phyloP scores from a whole-genome alignment of 352 stramenopile species.

The Phytophthora sansomeana region DNA sequence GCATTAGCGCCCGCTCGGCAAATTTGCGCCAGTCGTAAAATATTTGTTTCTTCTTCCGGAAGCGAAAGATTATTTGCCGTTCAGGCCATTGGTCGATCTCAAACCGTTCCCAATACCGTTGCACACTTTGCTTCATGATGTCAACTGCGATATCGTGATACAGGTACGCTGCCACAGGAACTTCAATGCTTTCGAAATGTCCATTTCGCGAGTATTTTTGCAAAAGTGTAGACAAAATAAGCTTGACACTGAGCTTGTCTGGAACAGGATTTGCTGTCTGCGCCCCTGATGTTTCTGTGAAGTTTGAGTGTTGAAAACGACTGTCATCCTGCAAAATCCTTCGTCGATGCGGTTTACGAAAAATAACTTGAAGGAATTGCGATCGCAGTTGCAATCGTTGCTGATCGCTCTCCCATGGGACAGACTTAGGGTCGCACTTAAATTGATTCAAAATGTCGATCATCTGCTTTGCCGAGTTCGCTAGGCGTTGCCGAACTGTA shows the following conservation, averaged over 20 bases:
- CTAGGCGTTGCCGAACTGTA: slow-evolving; percentile 71
- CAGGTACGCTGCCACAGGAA: slow-evolving; percentile 51
- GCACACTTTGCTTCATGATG: slow-evolving; percentile 56
- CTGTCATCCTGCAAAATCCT: slow-evolving; percentile 31
- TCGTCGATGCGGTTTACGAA: slow-evolving; percentile 58
- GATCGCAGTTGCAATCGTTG: slow-evolving; percentile 58
- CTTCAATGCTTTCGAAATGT: slow-evolving; percentile 73
- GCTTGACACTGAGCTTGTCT: slow-evolving; percentile 52
- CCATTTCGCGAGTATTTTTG: slow-evolving; percentile 86
- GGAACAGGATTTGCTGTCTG: slow-evolving; percentile 23
- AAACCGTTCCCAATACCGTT: slow-evolving; percentile 45
- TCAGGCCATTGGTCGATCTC: slow-evolving; percentile 65
- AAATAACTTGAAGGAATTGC: slow-evolving; percentile 71
- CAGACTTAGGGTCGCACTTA: slow-evolving; percentile 48
- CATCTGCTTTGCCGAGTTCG: slow-evolving; percentile 79
- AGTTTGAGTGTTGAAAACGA: slow-evolving; percentile 14
- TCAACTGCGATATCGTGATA: slow-evolving; percentile 66
- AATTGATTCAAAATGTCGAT: slow-evolving; percentile 71
- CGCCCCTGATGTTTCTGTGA: neutral
- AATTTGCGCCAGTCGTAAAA: slow-evolving; percentile 62
- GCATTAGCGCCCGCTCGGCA: slow-evolving; percentile 44
- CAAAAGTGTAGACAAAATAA: slow-evolving; percentile 66
- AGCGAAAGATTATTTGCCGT: slow-evolving; percentile 64
- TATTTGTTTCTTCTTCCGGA: slow-evolving; percentile 61
- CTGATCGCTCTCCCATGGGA: slow-evolving; percentile 63